Evolutionary conservation across 345 rosid species (phyloP), one percentile per base, ranked within the genome.

Genomic region (Schrenkiella parvula): DNA sequence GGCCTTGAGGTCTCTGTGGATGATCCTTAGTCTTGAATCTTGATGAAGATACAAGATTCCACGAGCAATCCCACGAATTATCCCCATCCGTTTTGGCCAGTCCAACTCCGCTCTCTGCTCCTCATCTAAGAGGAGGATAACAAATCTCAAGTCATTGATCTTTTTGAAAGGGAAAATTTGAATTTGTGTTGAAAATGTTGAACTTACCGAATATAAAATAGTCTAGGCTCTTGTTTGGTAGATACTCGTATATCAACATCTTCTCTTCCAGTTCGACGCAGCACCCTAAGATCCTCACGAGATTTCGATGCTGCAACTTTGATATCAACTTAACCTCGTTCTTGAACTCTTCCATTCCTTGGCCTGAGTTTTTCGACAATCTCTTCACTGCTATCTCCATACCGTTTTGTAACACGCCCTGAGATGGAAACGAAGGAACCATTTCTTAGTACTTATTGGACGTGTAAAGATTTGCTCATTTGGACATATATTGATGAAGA

Each of bases 221-320:
- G 74, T 87, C 95, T 73, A 87, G 74, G 72, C 90, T 87, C 73
- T 79, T 78, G 78, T 89, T 87, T 8, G 86, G 87, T 73, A 89
- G 37, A 46, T 77, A 87, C 58, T 89, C 92, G 26, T 89, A 89
- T 38, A 89, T 66, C 43, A 89, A 53, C 87, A 89, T 79, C 69
- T 78, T 83, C 55, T 87, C 92, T 15, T 80, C 87, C 11, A 47
- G 64, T 2, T 84, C 73, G 34, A 82, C 76, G 5, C 70, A 72
- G 17, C 77, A 72, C 0, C 77, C 78, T 55, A 73, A 46, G 42
- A 73, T 73, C 72, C 66, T 65, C 66, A 73, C 78, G 15, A 73
- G 78, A 21, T 73, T 73, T 4, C 78, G 52, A 56, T 73, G 78
- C 14, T 73, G 78, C 52, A 73, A 14, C 18, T 73, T 66, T 0